Evolutionary conservation across 1,139 yeast genomes (phyloP).

Genomic region (Pneumocystis wakefieldiae): DNA sequence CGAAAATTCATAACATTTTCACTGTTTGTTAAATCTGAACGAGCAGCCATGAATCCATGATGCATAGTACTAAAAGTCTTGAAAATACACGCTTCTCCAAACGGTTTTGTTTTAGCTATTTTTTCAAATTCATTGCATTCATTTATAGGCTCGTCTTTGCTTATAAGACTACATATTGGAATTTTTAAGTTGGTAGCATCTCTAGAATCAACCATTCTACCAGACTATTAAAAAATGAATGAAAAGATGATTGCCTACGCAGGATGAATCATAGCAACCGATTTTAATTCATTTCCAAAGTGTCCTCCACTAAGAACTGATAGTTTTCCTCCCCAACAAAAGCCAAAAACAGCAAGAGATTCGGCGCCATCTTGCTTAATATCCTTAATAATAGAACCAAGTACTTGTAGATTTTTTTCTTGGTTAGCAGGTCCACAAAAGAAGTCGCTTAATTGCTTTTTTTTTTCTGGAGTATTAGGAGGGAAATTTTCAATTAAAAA

Average conservation of each 20-base stretch:
- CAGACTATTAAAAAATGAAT: not conserved
- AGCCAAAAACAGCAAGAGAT: slow-evolving; percentile 2
- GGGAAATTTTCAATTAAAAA: not conserved
- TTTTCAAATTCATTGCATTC: not conserved
- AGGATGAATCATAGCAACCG: slow-evolving; percentile 3
- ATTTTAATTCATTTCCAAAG: not conserved
- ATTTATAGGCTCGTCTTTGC: not conserved
- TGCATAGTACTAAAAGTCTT: not conserved
- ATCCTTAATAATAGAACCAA: not conserved
- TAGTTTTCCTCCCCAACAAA: slow-evolving; percentile 4
- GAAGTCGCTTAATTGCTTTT: not conserved
- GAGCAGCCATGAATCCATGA: slow-evolving; percentile 5
- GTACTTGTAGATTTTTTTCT: not conserved
- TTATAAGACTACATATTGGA: not conserved
- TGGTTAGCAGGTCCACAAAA: not conserved
- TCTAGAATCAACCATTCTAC: not conserved
- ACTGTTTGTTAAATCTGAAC: not conserved
- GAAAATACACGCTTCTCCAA: not conserved
- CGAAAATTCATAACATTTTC: not conserved
- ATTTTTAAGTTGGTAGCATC: not conserved
- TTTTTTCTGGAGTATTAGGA: not conserved
- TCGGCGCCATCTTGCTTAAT: not conserved
- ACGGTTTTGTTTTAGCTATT: not conserved
- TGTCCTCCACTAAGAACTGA: not conserved
- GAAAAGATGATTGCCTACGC: not conserved